phyloP scores from a whole-genome alignment of 164 flowering plant genomes.

The Berberis vulgaris region DNA sequence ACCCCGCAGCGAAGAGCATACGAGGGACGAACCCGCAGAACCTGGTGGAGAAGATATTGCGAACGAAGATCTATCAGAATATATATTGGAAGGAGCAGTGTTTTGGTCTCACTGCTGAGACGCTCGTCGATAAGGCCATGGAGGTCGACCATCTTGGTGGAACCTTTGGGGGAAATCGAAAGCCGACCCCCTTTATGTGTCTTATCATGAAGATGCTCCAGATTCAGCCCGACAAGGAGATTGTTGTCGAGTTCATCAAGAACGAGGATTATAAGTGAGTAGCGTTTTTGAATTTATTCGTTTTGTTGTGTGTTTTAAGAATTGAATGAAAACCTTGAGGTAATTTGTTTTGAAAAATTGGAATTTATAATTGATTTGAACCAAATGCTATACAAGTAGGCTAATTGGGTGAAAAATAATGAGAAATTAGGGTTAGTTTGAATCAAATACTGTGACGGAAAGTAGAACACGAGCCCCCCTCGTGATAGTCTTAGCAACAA shows the following conservation, averaged over 20 bases:
- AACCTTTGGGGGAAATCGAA: slow-evolving; percentile 78
- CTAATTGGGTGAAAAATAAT: too few species aligned
- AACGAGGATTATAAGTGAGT: slow-evolving; percentile 91
- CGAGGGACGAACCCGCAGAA: slow-evolving; percentile 94
- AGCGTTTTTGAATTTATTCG: too few species aligned
- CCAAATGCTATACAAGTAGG: too few species aligned
- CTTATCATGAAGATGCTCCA: slow-evolving; percentile 95
- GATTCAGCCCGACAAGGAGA: slow-evolving; percentile 98
- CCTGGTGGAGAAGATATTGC: slow-evolving; percentile 83
- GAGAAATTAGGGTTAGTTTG: too few species aligned
- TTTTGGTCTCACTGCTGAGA: slow-evolving; percentile 94
- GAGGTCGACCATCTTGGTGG: slow-evolving; percentile 94
- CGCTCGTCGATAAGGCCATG: slow-evolving; percentile 97
- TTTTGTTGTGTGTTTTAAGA: background rate
- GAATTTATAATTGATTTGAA: too few species aligned
- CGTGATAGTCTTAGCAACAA: too few species aligned
- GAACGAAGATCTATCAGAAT: slow-evolving; percentile 87
- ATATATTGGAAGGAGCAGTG: slow-evolving; percentile 99
- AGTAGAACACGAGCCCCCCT: too few species aligned
- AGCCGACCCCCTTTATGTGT: slow-evolving; percentile 91
- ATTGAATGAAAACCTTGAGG: background rate
- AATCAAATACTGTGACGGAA: too few species aligned
- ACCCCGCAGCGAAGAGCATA: slow-evolving; percentile 83
- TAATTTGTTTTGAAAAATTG: too few species aligned
- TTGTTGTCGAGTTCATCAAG: slow-evolving; percentile 92